Base-by-base conservation (phyloP, 139 green algal species). In the Picochlorum sp. region DNA sequence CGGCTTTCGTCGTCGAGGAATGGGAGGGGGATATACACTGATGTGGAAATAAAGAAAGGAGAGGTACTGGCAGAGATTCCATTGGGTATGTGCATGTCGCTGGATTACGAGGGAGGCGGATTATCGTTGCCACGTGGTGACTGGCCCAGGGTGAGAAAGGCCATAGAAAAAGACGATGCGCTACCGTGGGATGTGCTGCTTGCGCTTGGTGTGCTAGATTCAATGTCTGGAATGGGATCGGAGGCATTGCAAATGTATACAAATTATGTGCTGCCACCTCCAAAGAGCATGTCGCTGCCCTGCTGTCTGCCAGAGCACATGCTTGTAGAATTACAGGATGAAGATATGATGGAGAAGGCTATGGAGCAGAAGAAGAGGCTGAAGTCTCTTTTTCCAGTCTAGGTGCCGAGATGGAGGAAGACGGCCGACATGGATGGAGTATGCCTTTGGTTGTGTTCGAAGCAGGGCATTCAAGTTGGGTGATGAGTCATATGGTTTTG, bases 161-260 rank as follows among this genome's bases (percentile, higher is more conserved):
- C 23, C 7, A 20, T 82, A 32, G 34, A 24, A 49, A 69, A 70
- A 54, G 60, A 70, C 4, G 69, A 81, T 20, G 45, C 73, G 0
- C 58, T 86, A 23, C 68, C 73, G 4, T 88, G 83, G 83, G 82
- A 89, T 63, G 21, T 89, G 5, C 61, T 88, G n/a, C 57, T 80
- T 47, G 74, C 78, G 0, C 60, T 89, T 18, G 83, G 81, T 0
- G 68, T 89, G 1, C 60, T 89, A 13, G 83, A 89, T 57, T 64
- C 30, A 0, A 69, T 82, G 10, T 69, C 80, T 15, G 81, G 81
- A 8, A 59, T 68, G 49, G 79, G 75, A 15, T 70, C 61, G 37
- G 44, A 57, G 0, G 83, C 76, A 21, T 83, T 68, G 68, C 54
- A 72, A 49, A 56, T 50, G 3, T 79, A 83, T 65, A 56, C 67